Evolutionary conservation across 2,329 filamentous ascomycete species (phyloP).

Genomic region (Apiospora marii): DNA sequence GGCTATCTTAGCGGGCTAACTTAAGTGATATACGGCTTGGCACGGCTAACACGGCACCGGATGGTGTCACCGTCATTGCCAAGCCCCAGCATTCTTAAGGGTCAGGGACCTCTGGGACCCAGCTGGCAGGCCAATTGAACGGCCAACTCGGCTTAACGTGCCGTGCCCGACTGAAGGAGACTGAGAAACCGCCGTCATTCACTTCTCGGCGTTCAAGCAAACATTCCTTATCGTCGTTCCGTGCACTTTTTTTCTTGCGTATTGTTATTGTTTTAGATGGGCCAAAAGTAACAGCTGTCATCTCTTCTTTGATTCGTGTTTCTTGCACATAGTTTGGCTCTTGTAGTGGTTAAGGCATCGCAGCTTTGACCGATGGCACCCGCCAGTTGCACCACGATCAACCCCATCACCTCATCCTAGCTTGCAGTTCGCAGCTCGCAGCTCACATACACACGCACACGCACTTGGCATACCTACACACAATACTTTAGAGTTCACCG

Average conservation of each 20-base stretch:
- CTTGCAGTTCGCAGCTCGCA: background rate
- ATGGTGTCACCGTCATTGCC: slow-evolving; percentile 7
- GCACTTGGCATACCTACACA: background rate
- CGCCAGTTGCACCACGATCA: background rate
- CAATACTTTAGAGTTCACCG: background rate
- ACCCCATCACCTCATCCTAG: background rate
- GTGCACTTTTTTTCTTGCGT: background rate
- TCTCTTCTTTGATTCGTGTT: background rate
- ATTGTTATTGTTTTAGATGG: background rate
- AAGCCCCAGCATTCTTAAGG: slow-evolving; percentile 9
- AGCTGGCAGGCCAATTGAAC: background rate
- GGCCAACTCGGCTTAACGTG: background rate
- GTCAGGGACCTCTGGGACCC: background rate
- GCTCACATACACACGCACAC: background rate
- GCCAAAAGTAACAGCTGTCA: background rate
- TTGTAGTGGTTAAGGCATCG: background rate
- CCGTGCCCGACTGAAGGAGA: background rate
- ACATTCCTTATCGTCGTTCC: slow-evolving; percentile 8
- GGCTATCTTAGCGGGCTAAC: background rate
- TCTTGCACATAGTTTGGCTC: background rate
- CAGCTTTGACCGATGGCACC: background rate
- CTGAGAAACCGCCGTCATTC: background rate
- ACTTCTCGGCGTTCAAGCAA: slow-evolving; percentile 4
- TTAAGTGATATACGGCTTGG: background rate
- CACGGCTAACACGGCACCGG: slow-evolving; percentile 18